phyloP scores from a whole-genome alignment of 2,329 filamentous ascomycete species.

The Talaromyces sp. region DNA sequence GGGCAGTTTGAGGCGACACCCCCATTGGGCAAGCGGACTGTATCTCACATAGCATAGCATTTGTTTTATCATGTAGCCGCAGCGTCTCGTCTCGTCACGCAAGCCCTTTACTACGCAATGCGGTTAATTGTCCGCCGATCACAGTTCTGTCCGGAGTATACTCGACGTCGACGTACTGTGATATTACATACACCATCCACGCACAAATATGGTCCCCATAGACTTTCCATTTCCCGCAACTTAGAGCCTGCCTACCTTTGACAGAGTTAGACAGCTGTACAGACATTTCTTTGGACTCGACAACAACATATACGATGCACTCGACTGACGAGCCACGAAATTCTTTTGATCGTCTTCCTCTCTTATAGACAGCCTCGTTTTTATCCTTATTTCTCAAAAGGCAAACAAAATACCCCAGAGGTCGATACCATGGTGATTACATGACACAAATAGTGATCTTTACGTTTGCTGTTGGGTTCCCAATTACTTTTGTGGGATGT shows the following conservation, averaged over 20 bases:
- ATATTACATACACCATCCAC: neutral
- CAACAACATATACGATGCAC: neutral
- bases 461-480: neutral
- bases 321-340: constrained; percentile 7
- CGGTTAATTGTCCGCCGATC: neutral
- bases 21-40: neutral
- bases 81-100: neutral
- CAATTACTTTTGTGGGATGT: neutral
- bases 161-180: neutral
- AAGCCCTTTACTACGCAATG: neutral
- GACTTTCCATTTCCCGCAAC: neutral
- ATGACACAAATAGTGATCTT: neutral
- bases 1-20: neutral
- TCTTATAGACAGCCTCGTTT: neutral
- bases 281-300: neutral
- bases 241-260: neutral
- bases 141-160: neutral
- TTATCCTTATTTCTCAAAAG: neutral
- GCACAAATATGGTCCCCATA: neutral
- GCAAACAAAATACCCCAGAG: constrained; percentile 8
- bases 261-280: neutral
- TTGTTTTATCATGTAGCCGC: neutral
- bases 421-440: constrained; percentile 1
- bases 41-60: neutral
- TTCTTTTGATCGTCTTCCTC: neutral